Evolutionary conservation across 2,329 filamentous ascomycete genomes (phyloP), one percentile per base, ranked within the genome.

Genomic region (Calonectria henricotiae): DNA sequence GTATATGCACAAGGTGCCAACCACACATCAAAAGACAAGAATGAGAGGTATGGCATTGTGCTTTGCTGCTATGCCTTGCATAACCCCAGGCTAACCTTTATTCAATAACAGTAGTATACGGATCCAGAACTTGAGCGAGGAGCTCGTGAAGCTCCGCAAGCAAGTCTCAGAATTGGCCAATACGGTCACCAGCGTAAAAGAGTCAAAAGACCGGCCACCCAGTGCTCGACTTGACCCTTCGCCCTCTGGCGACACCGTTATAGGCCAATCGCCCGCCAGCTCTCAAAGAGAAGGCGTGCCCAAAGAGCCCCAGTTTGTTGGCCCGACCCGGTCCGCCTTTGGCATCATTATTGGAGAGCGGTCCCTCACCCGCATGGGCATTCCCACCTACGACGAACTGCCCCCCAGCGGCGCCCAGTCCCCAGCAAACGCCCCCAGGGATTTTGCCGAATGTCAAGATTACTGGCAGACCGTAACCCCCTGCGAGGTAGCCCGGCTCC

Each of bases 351-450:
- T 83, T 3, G 82, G 80, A 2, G 80, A 83, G 46, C 75, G 77
- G 0, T 82, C 82, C 0, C 72, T 84, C 1, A 81, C 79, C 0
- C 76, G 78, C 2, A 81, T 83, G 79, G 82, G 80, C 5, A 81
- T 83, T 0, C 79, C 80, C 0, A 73, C 65, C 0, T 78, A 69
- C 15, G 78, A 81, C 0, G 72, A 75, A 0, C 72, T 75, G 39
- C 74, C 79, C 0, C 74, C 73, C 12, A 80, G 77, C 27, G 74
- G 74, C 4, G 73, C 66, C 0, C 73, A 75, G 51, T 80, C 75
- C 0, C 75, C 79, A 0, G 44, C 70, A 71, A 75, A n/a, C 49
- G 71, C 8, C 58, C 30, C 9, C 60, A 68, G 3, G 62, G 65
- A 25, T 7, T 55, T 55, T 1, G 51, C 69, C 0, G 73, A 72